Evolutionary conservation across 1,284 basidiomycete genomes (phyloP).

Genomic region (Grifola frondosa): DNA sequence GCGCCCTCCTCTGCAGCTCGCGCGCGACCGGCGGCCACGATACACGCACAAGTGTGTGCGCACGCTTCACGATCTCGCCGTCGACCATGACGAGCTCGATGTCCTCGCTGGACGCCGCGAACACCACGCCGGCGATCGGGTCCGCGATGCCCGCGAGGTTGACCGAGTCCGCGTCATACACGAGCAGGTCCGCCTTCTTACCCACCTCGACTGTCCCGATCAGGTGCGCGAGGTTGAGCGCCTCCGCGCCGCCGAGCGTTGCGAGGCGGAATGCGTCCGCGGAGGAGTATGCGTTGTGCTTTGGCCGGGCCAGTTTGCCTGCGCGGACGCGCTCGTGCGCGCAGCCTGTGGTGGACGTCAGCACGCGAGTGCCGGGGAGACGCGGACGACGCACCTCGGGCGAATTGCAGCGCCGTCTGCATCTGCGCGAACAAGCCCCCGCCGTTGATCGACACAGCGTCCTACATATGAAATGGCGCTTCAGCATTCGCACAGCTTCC

Average conservation of each 20-base stretch:
- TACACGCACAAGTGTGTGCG: slow-evolving; percentile 23
- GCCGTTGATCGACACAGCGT: slow-evolving; percentile 30
- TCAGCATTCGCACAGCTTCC: background rate
- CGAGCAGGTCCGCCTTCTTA: slow-evolving; percentile 34
- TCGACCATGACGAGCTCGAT: slow-evolving; percentile 34
- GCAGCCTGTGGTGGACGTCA: slow-evolving; percentile 14
- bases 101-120: slow-evolving; percentile 34
- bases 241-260: slow-evolving; percentile 35
- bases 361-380: background rate
- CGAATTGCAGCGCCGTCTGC: slow-evolving; percentile 32
- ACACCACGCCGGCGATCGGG: slow-evolving; percentile 32
- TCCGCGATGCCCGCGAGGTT: slow-evolving; percentile 30
- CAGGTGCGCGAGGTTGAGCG: slow-evolving; percentile 26
- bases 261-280: slow-evolving; percentile 34
- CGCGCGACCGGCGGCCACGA: slow-evolving; percentile 29
- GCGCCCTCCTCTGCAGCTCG: slow-evolving; percentile 49
- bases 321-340: slow-evolving; percentile 25
- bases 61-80: slow-evolving; percentile 34
- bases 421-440: slow-evolving; percentile 37
- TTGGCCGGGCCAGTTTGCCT: slow-evolving; percentile 19
- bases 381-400: slow-evolving; percentile 23
- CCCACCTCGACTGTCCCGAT: slow-evolving; percentile 36
- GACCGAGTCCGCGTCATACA: slow-evolving; percentile 31
- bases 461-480: slow-evolving; percentile 14
- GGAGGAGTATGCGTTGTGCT: slow-evolving; percentile 27